Evolutionary conservation across 768 basidiomycete genomes (phyloP).

Genomic region (Lactifluus rugatus): DNA sequence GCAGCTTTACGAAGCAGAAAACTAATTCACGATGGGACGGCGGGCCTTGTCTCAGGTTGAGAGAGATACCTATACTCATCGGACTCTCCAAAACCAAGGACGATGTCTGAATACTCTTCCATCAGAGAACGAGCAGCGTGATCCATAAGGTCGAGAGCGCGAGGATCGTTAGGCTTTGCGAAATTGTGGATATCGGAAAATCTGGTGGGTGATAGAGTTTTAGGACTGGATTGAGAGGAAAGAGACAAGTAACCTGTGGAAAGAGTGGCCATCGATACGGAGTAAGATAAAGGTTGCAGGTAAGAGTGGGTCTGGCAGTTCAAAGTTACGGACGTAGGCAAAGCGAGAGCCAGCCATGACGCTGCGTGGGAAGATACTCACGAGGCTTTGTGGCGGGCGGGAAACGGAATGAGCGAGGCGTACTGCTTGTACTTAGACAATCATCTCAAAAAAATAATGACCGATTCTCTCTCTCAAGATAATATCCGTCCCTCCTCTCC

Average conservation of each 20-base stretch:
- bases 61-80: constrained; percentile 81
- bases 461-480: constrained; percentile 5
- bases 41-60: not conserved
- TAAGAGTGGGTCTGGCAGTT: constrained; percentile 78
- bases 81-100: constrained; percentile 89
- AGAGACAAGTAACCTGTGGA: constrained; percentile 60
- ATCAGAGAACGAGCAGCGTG: constrained; percentile 74
- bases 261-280: constrained; percentile 86
- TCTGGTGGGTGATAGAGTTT: constrained; percentile 31
- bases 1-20: constrained; percentile 77
- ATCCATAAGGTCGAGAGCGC: constrained; percentile 88
- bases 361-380: constrained; percentile 9
- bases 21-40: constrained; percentile 33
- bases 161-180: constrained; percentile 82
- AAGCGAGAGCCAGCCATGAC: constrained; percentile 89
- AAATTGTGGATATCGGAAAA: constrained; percentile 82
- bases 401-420: too few relatives aligned
- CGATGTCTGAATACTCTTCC: constrained; percentile 72
- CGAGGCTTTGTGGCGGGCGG: not conserved
- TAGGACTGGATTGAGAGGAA: too few relatives aligned
- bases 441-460: not conserved
- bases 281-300: constrained; percentile 79
- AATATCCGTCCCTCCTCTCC: constrained; percentile 25
- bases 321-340: constrained; percentile 83
- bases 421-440: too few relatives aligned